Conservation (phyloP, 1,284 basidiomycete genomes). For the Xerocomus nothofagi region DNA sequence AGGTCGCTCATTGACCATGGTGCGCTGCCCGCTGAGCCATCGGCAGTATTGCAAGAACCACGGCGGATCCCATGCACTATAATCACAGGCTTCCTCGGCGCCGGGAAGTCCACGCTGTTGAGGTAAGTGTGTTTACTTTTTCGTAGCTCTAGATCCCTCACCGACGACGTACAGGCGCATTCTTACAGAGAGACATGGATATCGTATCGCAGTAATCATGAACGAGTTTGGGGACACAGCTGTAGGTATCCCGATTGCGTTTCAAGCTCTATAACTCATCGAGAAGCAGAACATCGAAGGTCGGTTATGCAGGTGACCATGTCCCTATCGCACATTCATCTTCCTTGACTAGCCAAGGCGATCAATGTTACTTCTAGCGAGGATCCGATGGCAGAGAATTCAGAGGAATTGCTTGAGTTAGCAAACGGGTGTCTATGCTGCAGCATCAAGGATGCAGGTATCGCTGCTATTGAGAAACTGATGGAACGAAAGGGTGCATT, state of each 20-base stretch:
- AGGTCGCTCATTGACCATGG: constrained; percentile 47
- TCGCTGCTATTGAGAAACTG: constrained; percentile 88
- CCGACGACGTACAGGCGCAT: constrained; percentile 61
- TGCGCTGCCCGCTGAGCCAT: background rate
- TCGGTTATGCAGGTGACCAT: constrained; percentile 35
- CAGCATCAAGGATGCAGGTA: constrained; percentile 88
- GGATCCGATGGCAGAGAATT: constrained; percentile 59
- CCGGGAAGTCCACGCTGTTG: constrained; percentile 88
- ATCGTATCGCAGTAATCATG: constrained; percentile 95
- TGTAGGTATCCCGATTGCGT: constrained; percentile 44
- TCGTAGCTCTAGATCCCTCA: background rate
- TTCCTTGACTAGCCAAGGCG: constrained; percentile 54
- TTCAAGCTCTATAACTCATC: constrained; percentile 11
- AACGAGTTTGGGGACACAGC: constrained; percentile 90
- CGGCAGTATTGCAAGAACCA: constrained; percentile 4
- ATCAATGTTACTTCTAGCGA: constrained; percentile 75
- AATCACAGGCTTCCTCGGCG: constrained; percentile 89
- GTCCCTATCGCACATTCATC: constrained; percentile 29
- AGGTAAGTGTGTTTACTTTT: constrained; percentile 43
- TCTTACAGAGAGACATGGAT: constrained; percentile 87
- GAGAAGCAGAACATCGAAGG: constrained; percentile 64
- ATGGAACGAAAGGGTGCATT: constrained; percentile 81
- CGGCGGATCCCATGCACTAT: constrained; percentile 80
- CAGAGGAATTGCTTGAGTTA: constrained; percentile 82
- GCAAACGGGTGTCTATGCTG: constrained; percentile 95